Percentiles rank a stretch among this genome's conserved stretches.
Conservation (phyloP, 805 yeast species). For the Pichia thaimueangensis region DNA sequence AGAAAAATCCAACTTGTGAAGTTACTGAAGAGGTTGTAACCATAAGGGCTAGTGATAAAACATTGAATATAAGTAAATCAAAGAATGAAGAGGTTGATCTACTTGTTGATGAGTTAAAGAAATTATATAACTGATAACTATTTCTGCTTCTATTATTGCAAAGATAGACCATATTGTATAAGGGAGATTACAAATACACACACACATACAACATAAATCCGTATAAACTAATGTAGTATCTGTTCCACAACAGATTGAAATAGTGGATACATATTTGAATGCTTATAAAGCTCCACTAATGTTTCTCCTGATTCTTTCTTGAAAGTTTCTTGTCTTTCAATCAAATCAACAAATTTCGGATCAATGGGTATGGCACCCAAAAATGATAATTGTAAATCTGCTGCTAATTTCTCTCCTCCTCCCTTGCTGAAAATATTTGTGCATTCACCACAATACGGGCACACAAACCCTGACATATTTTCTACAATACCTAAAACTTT, state of each 20-base stretch:
- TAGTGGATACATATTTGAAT: constrained; percentile 34
- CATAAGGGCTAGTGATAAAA: background rate
- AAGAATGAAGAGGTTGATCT: background rate
- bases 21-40: constrained; percentile 13
- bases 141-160: background rate
- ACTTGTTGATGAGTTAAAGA: constrained; percentile 8
- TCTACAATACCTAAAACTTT: constrained; percentile 81
- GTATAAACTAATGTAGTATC: constrained; percentile 20
- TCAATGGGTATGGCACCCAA: constrained; percentile 91
- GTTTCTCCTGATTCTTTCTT: constrained; percentile 35
- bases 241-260: constrained; percentile 42
- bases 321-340: constrained; percentile 72
- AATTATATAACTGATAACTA: constrained; percentile 4
- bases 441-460: constrained; percentile 90
- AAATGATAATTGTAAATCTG: constrained; percentile 53
- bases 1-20: constrained; percentile 15
- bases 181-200: background rate
- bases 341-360: constrained; percentile 79
- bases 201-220: background rate
- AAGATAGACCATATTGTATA: too few relatives aligned
- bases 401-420: constrained; percentile 77
- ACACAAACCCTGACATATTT: constrained; percentile 94
- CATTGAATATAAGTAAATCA: background rate
- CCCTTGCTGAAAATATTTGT: constrained; percentile 91
- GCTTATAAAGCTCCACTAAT: constrained; percentile 33